Percentiles rank a stretch among this genome's conserved stretches.
phyloP scores from a whole-genome alignment of 1,284 basidiomycete genomes.

The Caloboletus inedulis region DNA sequence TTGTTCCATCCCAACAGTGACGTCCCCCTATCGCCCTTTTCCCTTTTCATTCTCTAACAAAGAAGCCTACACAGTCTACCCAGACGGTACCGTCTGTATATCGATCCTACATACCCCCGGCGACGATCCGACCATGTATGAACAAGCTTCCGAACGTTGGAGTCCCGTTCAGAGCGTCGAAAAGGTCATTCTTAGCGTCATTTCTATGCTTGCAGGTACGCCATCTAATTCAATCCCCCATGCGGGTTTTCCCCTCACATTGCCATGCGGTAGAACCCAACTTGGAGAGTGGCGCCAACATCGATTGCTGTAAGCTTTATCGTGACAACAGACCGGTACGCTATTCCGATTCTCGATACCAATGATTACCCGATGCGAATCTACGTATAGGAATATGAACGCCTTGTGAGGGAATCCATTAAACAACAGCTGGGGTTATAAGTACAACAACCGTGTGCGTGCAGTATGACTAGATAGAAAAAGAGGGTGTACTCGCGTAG shows the following conservation, averaged over 20 bases:
- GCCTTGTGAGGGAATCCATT: conserved; percentile 66
- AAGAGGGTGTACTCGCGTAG: conserved; percentile 12
- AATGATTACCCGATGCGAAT: neutral
- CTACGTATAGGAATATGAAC: conserved; percentile 60
- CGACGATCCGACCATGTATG: conserved; percentile 89
- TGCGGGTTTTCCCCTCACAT: neutral
- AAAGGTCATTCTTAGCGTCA: conserved; percentile 92
- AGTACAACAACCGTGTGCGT: conserved; percentile 15
- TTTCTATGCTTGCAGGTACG: conserved; percentile 96
- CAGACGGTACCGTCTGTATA: conserved; percentile 96
- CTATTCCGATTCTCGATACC: neutral
- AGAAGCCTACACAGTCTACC: conserved; percentile 64
- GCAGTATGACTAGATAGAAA: conserved; percentile 17
- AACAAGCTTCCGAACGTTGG: conserved; percentile 96
- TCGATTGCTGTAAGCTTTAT: conserved; percentile 96
- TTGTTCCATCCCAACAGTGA: conserved; percentile 96
- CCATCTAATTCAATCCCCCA: too few relatives aligned
- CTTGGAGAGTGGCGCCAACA: conserved; percentile 96
- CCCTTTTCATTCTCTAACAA: too few relatives aligned
- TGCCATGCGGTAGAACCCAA: conserved; percentile 76
- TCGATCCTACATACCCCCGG: conserved; percentile 98
- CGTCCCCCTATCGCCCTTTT: conserved; percentile 3
- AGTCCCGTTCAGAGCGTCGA: conserved; percentile 97
- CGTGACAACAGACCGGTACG: conserved; percentile 71
- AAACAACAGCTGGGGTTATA: conserved; percentile 69